Percentiles rank a stretch among this genome's conserved stretches.
Conservation (phyloP, 768 basidiomycete species). For the Nevesoporus exiguus region DNA sequence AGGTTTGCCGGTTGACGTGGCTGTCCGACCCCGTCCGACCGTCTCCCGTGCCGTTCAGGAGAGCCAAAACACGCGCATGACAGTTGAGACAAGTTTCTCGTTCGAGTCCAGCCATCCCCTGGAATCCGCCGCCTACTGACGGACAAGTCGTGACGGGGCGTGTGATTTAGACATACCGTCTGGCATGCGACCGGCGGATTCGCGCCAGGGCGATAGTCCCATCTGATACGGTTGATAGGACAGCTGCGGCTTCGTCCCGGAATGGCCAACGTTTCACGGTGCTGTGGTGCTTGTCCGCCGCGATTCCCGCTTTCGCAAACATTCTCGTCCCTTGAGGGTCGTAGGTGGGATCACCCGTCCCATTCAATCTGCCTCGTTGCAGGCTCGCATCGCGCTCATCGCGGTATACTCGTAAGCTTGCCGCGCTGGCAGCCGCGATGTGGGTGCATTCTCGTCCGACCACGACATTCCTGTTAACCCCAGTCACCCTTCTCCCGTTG, state of each 20-base stretch:
- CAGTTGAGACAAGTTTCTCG: constrained; percentile 1
- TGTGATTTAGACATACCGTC: constrained; percentile 2
- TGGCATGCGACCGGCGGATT: constrained; percentile 9
- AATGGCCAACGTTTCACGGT: constrained; percentile 22
- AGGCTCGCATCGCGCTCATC: constrained; percentile 11
- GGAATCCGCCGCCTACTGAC: not conserved
- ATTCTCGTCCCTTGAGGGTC: not conserved
- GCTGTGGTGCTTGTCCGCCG: constrained; percentile 18
- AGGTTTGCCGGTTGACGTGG: constrained; percentile 5
- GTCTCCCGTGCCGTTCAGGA: not conserved
- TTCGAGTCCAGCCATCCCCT: not conserved
- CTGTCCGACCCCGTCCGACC: not conserved
- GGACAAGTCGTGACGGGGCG: constrained; percentile 1
- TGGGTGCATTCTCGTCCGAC: not conserved
- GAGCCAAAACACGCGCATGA: not conserved
- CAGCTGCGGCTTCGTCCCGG: constrained; percentile 3
- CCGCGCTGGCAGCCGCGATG: constrained; percentile 6
- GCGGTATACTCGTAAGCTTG: constrained; percentile 11
- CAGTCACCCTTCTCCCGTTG: constrained; percentile 10
- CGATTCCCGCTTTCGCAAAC: not conserved
- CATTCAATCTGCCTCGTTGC: constrained; percentile 3
- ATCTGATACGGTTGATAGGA: constrained; percentile 31
- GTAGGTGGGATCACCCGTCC: not conserved
- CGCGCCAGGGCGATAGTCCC: constrained; percentile 17
- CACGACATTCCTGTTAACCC: constrained; percentile 2